phyloP scores from a whole-genome alignment of 2,329 filamentous ascomycete species.

The Pseudophaeomoniella oleicola region DNA sequence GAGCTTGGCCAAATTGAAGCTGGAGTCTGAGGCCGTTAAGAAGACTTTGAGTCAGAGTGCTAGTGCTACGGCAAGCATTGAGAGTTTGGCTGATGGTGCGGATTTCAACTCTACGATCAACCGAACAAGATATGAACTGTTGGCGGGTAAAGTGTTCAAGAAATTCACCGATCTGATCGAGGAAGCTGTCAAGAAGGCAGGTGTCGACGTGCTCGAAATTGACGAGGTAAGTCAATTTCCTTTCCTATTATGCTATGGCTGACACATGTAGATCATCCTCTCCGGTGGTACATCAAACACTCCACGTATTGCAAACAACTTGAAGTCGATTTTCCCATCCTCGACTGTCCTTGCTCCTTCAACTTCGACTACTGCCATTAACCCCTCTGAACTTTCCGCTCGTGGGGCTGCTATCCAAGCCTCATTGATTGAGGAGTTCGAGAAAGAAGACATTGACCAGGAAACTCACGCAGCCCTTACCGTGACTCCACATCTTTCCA shows the following conservation, averaged over 20 bases:
- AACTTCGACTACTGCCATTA: slow-evolving; percentile 63
- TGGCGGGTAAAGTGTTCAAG: slow-evolving; percentile 72
- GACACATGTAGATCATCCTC: slow-evolving; percentile 51
- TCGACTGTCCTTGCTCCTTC: slow-evolving; percentile 74
- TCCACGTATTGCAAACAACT: slow-evolving; percentile 74
- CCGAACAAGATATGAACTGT: slow-evolving; percentile 80
- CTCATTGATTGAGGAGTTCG: slow-evolving; percentile 86
- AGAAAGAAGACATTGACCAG: slow-evolving; percentile 84
- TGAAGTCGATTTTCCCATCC: slow-evolving; percentile 67
- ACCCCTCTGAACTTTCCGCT: slow-evolving; percentile 80
- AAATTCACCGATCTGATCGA: slow-evolving; percentile 78
- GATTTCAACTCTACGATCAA: slow-evolving; percentile 91
- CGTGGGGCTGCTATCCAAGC: slow-evolving; percentile 93
- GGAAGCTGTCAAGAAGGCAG: slow-evolving; percentile 78
- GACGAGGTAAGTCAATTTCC: slow-evolving; percentile 44
- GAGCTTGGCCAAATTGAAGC: slow-evolving; percentile 79
- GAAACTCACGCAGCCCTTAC: slow-evolving; percentile 92
- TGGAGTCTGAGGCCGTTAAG: slow-evolving; percentile 83
- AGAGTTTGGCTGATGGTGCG: slow-evolving; percentile 74
- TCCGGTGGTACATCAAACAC: slow-evolving; percentile 87
- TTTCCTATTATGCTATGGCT: background rate
- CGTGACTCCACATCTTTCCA: slow-evolving; percentile 76
- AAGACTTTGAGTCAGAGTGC: slow-evolving; percentile 78
- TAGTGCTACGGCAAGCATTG: slow-evolving; percentile 83
- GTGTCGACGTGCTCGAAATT: slow-evolving; percentile 79